Evolutionary conservation across 192 early-diverging fungal species (phyloP).

Genomic region (Obelidium mucronatum): DNA sequence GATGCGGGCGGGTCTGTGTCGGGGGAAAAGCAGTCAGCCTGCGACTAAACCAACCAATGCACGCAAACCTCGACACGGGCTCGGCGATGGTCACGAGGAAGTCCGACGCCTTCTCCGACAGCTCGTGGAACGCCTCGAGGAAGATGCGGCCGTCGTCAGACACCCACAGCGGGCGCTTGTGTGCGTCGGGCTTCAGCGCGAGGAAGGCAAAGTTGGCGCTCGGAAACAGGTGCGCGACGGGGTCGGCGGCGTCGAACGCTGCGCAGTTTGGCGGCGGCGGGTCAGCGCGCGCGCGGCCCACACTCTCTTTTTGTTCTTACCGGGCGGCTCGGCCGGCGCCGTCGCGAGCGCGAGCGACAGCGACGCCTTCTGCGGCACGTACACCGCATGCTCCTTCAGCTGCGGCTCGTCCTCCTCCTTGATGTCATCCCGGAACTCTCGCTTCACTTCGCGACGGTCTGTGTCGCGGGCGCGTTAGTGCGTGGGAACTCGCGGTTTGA

Average conservation of each 20-base stretch:
- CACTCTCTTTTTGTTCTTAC: no score
- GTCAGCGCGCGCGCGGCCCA: no score
- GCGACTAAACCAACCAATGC: background rate
- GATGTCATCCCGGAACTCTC: background rate
- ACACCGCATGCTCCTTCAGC: slow-evolving; percentile 1
- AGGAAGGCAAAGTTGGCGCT: slow-evolving; percentile 46
- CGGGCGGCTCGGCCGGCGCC: background rate
- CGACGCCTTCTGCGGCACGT: slow-evolving; percentile 17
- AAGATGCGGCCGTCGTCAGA: slow-evolving; percentile 87
- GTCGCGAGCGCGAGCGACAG: background rate
- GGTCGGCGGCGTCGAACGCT: background rate
- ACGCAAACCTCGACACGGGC: slow-evolving; percentile 65
- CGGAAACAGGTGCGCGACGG: slow-evolving; percentile 17
- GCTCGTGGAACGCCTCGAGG: slow-evolving; percentile 94
- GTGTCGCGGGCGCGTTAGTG: no score
- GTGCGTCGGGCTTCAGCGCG: slow-evolving; percentile 81
- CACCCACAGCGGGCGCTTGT: slow-evolving; percentile 92
- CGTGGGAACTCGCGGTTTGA: no score
- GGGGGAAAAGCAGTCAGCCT: background rate
- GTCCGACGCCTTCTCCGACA: slow-evolving; percentile 93
- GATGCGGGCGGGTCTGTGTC: slow-evolving; percentile 58
- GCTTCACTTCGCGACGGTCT: no score
- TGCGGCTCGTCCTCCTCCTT: slow-evolving; percentile 11
- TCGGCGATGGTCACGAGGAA: slow-evolving; percentile 97
- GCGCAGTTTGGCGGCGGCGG: background rate